Evolutionary conservation across 139 green algal species (phyloP), one percentile per base, ranked within the genome.

Genomic region (Micractinium sp.): DNA sequence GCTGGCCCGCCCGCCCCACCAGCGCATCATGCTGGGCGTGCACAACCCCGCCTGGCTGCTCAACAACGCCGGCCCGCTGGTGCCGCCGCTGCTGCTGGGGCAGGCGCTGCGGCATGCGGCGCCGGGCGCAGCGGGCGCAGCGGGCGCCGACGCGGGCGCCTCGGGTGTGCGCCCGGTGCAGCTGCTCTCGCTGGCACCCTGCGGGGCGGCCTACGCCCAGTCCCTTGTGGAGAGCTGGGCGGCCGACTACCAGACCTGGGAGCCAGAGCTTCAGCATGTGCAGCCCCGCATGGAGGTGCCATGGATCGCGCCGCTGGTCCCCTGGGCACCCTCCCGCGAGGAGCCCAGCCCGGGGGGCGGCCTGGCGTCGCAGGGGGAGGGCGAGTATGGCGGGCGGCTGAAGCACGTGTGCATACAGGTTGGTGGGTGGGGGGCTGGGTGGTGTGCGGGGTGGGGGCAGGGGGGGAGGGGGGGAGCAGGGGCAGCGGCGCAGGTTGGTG

Each of bases 261-360:
- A 14, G 74, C 74, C 74, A 0, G 74, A 53, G 33, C 74, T 80
- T n/a, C 18, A 15, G 33, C 33, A 53, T 1, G 74, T 80, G 74
- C 33, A 80, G 1, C 12, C 33, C 14, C 33, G 74, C n/a, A 14
- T 80, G 74, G 74, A 80, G 33, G 74, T 80, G 74, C 74, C 74
- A 16, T 80, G 74, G 74, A 80, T 80, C 27, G 74, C 33, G 74
- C 74, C 74, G 74, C 74, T 80, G 33, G 74, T 80, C n/a, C 74
- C 74, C 2, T 80, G 74, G 74, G 74, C 33, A 14, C 74, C 74
- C 13, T 53, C 74, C 9, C 16, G 53, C 74, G 33, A 36, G n/a
- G n/a, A 12, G 13, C 0, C 31, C 18, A 9, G 31, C n/a, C 0
- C 13, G 9, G 63, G 63, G 12, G 63, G 63, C 63, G 63, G 63